Conservation (phyloP, 331 rosid genomes). For the Quercus phellos region DNA sequence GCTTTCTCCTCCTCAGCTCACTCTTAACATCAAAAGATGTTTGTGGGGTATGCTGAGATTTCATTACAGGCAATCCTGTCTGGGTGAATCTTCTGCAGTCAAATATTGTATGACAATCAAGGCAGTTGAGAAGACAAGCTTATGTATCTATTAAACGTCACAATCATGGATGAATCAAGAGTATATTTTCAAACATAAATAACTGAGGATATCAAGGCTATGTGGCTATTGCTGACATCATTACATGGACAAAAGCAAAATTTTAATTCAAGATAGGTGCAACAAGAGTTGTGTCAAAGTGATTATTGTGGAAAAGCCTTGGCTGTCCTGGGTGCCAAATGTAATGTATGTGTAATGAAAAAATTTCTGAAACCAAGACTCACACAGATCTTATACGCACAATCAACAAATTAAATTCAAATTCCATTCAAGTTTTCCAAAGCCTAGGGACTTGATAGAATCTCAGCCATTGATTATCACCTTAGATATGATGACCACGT, state of each 20-base stretch:
- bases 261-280: constrained; percentile 1
- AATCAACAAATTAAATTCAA: not conserved
- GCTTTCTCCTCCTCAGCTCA: constrained; percentile 15
- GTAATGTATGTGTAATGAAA: not conserved
- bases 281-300: constrained; percentile 1
- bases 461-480: not conserved
- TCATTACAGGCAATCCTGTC: constrained; percentile 24
- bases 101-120: not conserved
- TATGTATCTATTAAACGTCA: not conserved
- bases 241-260: constrained; percentile 6
- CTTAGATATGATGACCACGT: not conserved
- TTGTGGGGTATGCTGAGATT: constrained; percentile 22
- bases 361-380: not conserved
- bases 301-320: not conserved
- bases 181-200: not conserved
- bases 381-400: not conserved
- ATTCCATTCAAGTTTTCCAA: too few species aligned
- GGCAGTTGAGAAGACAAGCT: constrained; percentile 19
- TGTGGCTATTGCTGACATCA: not conserved
- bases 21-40: not conserved
- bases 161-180: constrained; percentile 7
- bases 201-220: constrained; percentile 5
- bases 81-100: constrained; percentile 2
- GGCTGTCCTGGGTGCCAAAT: constrained; percentile 4
- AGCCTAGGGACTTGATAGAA: too few species aligned